Base-by-base conservation (phyloP, 2,329 filamentous ascomycete species). In the Sporothrix protearum region DNA sequence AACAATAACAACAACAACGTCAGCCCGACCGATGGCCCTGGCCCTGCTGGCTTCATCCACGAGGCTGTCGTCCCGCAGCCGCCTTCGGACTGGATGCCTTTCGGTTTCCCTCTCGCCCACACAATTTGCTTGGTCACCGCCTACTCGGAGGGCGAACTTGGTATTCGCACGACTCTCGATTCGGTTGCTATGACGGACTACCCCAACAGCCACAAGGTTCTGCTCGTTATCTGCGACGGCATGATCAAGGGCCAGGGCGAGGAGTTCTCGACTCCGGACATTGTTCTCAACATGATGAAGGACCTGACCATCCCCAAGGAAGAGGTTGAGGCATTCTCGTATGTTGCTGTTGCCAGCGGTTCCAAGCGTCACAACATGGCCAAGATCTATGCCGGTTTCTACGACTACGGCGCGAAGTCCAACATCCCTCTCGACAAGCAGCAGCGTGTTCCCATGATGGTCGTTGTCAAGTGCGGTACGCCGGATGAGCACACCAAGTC, bases 341-440 rank as follows among this genome's bases (percentile, higher is more conserved):
- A 99, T 76, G 96, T 99, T 68, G 96, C 96, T 14, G 95, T 99
- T 45, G 93, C 96, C 53, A 96, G 92, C 79, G 96, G 96, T 72
- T 92, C 94, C 66, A 99, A 99, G 85, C 90, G 96, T 77, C 96
- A 99, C 88, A 99, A 98, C 82, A 99, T 98, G 96, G 95, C 96
- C 77, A 97, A 98, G 85, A 89, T 98, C 72, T 97, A 98, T 81
- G 91, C 94, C 71, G 96, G 96, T 59, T 99, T 98, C 85, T 99
- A 99, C 82, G 93, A 98, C 81, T 99, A 98, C 77, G 96, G 96
- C 69, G 83, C 87, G 73, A 86, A 92, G 75, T 97, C 93, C 12
- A 83, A 87, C 69, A 92, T 99, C 73, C 91, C 95, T 0, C 76
- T 84, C 1, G 93, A 96, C 73, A 96, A 94, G 82, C 96, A 98